Conservation (phyloP, 139 green algal species). For the Asterochloris sp. region DNA sequence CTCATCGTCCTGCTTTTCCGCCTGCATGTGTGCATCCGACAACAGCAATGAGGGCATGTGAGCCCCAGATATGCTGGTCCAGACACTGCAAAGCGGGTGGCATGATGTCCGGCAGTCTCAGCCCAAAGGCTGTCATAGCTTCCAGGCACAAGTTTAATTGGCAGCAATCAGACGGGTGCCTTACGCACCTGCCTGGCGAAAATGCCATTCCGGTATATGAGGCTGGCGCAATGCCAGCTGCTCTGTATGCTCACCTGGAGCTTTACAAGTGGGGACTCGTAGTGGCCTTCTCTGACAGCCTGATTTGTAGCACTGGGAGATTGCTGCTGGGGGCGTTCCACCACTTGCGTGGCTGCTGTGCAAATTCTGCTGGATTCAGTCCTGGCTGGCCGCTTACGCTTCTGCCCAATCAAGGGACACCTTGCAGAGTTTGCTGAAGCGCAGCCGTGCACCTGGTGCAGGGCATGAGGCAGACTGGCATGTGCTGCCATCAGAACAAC, state of each 20-base stretch:
- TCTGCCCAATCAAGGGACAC: too few species aligned
- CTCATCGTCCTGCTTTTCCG: constrained; percentile 58
- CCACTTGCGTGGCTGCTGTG: too few species aligned
- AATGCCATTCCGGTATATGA: background rate
- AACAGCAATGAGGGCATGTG: background rate
- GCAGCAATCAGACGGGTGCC: background rate
- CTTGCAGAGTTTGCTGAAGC: too few species aligned
- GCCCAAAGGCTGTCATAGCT: background rate
- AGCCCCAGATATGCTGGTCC: background rate
- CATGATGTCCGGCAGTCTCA: background rate
- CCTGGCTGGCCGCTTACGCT: too few species aligned
- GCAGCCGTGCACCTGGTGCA: too few species aligned
- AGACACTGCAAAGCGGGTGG: background rate
- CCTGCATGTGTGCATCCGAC: constrained; percentile 29
- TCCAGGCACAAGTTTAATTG: background rate
- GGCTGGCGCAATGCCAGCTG: background rate
- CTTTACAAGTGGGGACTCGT: constrained; percentile 58
- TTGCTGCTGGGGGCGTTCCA: too few species aligned
- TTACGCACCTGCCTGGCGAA: background rate
- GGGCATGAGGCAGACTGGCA: too few species aligned
- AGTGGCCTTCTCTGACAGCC: constrained; percentile 51
- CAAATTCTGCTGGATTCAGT: too few species aligned
- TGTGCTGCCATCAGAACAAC: too few species aligned
- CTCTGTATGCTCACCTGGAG: constrained; percentile 35
- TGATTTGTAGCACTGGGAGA: background rate